Conservation (phyloP, 208 protist species). For the Leptomonas seymouri region DNA sequence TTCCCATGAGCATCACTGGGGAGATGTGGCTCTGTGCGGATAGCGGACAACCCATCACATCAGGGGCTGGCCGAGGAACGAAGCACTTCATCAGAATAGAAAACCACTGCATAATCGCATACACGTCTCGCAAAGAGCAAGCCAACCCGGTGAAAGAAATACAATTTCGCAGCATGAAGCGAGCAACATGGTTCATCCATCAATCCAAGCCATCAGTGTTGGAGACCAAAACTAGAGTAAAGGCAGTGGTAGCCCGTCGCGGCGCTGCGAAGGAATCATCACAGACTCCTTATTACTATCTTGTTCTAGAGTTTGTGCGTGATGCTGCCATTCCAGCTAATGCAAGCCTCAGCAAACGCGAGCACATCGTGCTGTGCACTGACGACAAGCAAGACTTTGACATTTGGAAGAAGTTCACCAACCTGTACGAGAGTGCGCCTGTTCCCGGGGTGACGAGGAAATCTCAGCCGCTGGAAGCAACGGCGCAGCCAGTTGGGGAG, state of each 20-base stretch:
- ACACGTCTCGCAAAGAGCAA: conserved; percentile 61
- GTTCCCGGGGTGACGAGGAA: conserved; percentile 25
- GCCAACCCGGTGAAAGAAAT: conserved; percentile 60
- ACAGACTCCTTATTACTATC: conserved; percentile 65
- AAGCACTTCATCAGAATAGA: conserved; percentile 82
- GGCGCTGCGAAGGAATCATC: conserved; percentile 11
- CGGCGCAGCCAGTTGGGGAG: not conserved
- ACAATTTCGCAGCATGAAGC: conserved; percentile 79
- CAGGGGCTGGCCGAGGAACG: conserved; percentile 63
- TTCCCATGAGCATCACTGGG: conserved; percentile 66
- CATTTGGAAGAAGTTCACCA: conserved; percentile 78
- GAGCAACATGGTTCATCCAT: conserved; percentile 72
- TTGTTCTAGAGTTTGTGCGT: conserved; percentile 78
- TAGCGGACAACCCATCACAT: conserved; percentile 59
- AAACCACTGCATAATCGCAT: conserved; percentile 66
- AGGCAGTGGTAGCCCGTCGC: conserved; percentile 5
- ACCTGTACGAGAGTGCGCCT: conserved; percentile 60
- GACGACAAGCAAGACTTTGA: conserved; percentile 80
- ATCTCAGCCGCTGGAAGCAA: conserved; percentile 12
- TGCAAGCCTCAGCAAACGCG: conserved; percentile 52
- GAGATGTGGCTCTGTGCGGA: conserved; percentile 85
- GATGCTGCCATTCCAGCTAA: conserved; percentile 46
- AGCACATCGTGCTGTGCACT: conserved; percentile 81
- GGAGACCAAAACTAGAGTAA: not conserved
- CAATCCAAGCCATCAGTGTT: conserved; percentile 41